Conservation (phyloP, 495 filamentous ascomycete species). For the Clavariopsis aquatica region DNA sequence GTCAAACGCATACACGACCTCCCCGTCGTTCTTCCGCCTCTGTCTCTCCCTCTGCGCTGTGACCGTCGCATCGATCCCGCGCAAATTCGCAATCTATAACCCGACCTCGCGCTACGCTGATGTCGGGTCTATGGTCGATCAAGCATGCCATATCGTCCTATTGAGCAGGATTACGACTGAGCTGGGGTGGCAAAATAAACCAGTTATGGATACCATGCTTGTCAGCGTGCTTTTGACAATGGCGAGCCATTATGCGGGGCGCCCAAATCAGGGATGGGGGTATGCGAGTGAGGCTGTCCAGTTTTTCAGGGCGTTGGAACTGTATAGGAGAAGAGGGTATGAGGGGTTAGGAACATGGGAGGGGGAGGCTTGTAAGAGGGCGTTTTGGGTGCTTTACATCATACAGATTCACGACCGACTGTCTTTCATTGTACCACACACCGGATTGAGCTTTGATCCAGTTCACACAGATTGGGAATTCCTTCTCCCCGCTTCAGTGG, state of each 20-base stretch:
- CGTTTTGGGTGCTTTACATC: conserved; percentile 11
- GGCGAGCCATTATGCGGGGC: neutral
- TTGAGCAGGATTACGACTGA: neutral
- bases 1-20: neutral
- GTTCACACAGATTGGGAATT: conserved; percentile 11
- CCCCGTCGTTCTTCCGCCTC: conserved; percentile 9
- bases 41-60: conserved; percentile 13
- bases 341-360: neutral
- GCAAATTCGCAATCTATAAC: conserved; percentile 4
- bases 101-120: neutral
- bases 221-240: neutral
- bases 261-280: conserved; percentile 8
- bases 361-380: conserved; percentile 6
- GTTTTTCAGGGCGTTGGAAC: conserved; percentile 5
- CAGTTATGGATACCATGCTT: neutral
- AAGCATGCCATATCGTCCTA: neutral
- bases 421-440: conserved; percentile 11
- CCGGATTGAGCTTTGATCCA: conserved; percentile 13
- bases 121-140: conserved; percentile 3
- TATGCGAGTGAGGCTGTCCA: conserved; percentile 13
- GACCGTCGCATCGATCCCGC: conserved; percentile 6
- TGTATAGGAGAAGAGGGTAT: conserved; percentile 2
- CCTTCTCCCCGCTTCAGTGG: neutral
- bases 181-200: neutral
- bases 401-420: conserved; percentile 13